A percentile compares a stretch with the other conserved stretches of the same genome.
phyloP scores from a whole-genome alignment of 2,329 filamentous ascomycete genomes.

The Paraphaeosphaeria minitans region DNA sequence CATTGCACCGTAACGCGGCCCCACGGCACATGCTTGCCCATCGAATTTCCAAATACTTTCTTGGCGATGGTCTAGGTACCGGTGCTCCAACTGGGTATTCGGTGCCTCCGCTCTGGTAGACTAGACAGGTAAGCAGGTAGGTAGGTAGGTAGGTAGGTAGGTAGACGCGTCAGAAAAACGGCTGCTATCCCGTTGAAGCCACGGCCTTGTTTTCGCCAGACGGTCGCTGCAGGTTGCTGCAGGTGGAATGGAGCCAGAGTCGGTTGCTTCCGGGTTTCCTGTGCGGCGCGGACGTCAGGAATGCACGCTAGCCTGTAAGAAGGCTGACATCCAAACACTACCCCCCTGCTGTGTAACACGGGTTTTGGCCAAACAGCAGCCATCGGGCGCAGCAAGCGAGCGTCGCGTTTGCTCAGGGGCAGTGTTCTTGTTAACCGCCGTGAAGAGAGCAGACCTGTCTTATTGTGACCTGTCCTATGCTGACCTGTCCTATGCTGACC shows the following conservation, averaged over 20 bases:
- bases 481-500: too few relatives aligned
- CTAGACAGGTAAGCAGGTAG: too few relatives aligned
- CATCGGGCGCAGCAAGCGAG: slow-evolving; percentile 27
- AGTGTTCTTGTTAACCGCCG: slow-evolving; percentile 15
- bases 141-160: too few relatives aligned
- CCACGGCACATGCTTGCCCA: not conserved
- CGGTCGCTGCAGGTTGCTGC: slow-evolving; percentile 1
- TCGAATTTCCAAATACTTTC: not conserved
- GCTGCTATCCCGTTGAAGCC: slow-evolving; percentile 22
- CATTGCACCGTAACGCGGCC: slow-evolving; percentile 1
- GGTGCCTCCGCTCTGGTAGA: slow-evolving; percentile 28
- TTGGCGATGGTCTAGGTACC: not conserved
- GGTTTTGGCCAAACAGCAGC: slow-evolving; percentile 16
- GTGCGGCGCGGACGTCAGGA: slow-evolving; percentile 23
- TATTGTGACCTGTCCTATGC: too few relatives aligned
- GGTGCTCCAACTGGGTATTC: slow-evolving; percentile 3
- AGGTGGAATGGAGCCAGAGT: slow-evolving; percentile 33
- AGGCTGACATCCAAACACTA: slow-evolving; percentile 33
- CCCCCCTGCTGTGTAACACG: slow-evolving; percentile 32
- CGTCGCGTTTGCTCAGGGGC: slow-evolving; percentile 14
- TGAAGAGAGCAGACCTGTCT: not conserved
- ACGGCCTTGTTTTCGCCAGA: slow-evolving; percentile 8
- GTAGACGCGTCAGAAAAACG: slow-evolving; percentile 11
- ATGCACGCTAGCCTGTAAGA: slow-evolving; percentile 33
- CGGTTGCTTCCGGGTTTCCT: slow-evolving; percentile 39